These are phyloP conservation scores for Xylariales sp. DNA, from an alignment of 2,329 filamentous ascomycete genomes.

Conservation along the genomic window DNA sequence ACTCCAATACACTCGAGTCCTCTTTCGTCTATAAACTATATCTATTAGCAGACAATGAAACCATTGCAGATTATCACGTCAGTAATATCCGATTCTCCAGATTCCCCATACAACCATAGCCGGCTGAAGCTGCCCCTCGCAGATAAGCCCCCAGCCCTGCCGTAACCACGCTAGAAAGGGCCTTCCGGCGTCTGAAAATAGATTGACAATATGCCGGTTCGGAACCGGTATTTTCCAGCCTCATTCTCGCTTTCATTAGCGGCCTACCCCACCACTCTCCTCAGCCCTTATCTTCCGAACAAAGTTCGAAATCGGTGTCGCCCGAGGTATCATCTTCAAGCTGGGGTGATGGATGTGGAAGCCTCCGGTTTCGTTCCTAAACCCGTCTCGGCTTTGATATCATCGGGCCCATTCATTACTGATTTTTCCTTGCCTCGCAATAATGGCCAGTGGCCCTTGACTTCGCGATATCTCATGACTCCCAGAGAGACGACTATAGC, in stretches of 20 bases:
- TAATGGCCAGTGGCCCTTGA: conserved; percentile 62
- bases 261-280: too few species aligned
- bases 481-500: conserved; percentile 73
- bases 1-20: too few species aligned
- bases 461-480: conserved; percentile 74
- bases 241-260: not conserved
- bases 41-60: not conserved
- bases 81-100: not conserved
- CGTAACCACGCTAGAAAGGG: not conserved
- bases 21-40: not conserved
- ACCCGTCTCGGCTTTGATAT: conserved; percentile 9
- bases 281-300: too few species aligned
- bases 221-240: not conserved
- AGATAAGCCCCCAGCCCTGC: not conserved
- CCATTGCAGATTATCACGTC: not conserved
- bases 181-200: not conserved
- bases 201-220: not conserved
- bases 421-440: conserved; percentile 41
- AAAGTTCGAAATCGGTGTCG: not conserved
- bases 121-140: too few species aligned
- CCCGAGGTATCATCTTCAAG: conserved; percentile 7
- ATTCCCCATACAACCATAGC: not conserved
- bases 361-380: conserved; percentile 11
- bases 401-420: conserved; percentile 3
- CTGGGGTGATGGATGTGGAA: conserved; percentile 23